Percentiles rank a stretch among this genome's conserved stretches.
Conservation (phyloP, 768 basidiomycete genomes). For the Leccinum arenicola region DNA sequence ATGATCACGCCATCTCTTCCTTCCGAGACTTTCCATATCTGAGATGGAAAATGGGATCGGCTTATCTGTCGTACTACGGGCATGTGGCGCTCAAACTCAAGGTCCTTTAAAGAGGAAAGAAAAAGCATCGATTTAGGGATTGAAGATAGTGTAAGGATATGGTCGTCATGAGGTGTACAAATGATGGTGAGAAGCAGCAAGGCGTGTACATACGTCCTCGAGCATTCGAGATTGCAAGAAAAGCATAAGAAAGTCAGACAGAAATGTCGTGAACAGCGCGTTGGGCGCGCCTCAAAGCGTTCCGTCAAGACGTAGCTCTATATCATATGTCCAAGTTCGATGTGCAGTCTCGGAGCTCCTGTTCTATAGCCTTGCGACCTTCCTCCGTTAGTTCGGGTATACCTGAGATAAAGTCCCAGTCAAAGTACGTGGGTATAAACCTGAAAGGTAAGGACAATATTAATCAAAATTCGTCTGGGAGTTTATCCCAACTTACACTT, state of each 20-base stretch:
- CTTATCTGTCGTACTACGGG: neutral
- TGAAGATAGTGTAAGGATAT: slow-evolving; percentile 30
- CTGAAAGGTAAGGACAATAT: slow-evolving; percentile 33
- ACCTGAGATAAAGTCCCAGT: slow-evolving; percentile 63
- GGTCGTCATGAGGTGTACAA: slow-evolving; percentile 20
- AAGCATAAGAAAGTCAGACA: neutral
- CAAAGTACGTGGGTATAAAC: slow-evolving; percentile 76
- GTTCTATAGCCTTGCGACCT: slow-evolving; percentile 70
- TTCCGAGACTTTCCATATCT: neutral
- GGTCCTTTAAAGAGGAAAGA: neutral
- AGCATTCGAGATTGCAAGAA: slow-evolving; percentile 3
- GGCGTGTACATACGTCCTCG: slow-evolving; percentile 2
- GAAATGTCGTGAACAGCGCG: slow-evolving; percentile 3
- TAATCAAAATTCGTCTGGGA: neutral
- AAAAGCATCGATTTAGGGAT: slow-evolving; percentile 11
- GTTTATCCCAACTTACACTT: slow-evolving; percentile 54
- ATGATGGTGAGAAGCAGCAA: slow-evolving; percentile 9
- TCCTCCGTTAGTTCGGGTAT: slow-evolving; percentile 64
- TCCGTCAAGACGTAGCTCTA: slow-evolving; percentile 7
- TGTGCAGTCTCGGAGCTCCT: slow-evolving; percentile 47
- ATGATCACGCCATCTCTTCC: neutral
- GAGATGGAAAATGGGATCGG: neutral
- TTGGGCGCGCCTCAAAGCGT: neutral
- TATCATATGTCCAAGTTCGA: slow-evolving; percentile 13
- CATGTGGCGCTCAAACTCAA: neutral